A percentile compares a stretch with the other conserved stretches of the same genome.
Conservation (phyloP, 345 rosid species). For the Eucalyptus dawsonii region DNA sequence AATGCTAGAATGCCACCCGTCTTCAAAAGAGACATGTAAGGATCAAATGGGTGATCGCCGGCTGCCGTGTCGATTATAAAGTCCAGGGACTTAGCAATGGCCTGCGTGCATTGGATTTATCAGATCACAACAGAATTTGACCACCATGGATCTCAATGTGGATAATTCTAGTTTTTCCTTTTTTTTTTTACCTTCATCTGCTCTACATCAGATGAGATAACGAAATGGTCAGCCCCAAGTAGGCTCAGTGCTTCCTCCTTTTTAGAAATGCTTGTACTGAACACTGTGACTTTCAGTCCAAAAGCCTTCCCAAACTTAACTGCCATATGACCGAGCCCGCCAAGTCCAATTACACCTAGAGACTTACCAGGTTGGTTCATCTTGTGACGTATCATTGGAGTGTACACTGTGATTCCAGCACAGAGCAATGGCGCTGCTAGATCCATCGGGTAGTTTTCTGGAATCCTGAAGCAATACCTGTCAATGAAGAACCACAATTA, state of each 20-base stretch:
- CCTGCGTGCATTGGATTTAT: slow-evolving; percentile 13
- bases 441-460: slow-evolving; percentile 52
- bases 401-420: slow-evolving; percentile 82
- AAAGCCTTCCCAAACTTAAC: slow-evolving; percentile 95
- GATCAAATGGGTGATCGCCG: slow-evolving; percentile 75
- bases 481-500: neutral
- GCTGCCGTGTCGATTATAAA: slow-evolving; percentile 75
- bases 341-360: slow-evolving; percentile 77
- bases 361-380: slow-evolving; percentile 84
- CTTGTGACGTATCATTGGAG: slow-evolving; percentile 69
- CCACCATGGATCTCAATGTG: neutral
- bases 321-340: slow-evolving; percentile 98
- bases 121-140: neutral
- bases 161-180: neutral
- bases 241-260: slow-evolving; percentile 65
- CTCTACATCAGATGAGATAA: slow-evolving; percentile 54
- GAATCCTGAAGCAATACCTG: slow-evolving; percentile 80
- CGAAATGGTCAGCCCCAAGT: slow-evolving; percentile 59
- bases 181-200: slow-evolving; percentile 41
- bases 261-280: slow-evolving; percentile 75
- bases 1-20: slow-evolving; percentile 46
- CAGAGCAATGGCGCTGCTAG: slow-evolving; percentile 83
- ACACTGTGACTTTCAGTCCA: slow-evolving; percentile 65
- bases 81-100: slow-evolving; percentile 51
- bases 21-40: slow-evolving; percentile 63